A percentile compares a stretch with the other conserved stretches of the same genome.
phyloP scores from a whole-genome alignment of 2,329 filamentous ascomycete species.

The Ophiostoma himal-ulmi region DNA sequence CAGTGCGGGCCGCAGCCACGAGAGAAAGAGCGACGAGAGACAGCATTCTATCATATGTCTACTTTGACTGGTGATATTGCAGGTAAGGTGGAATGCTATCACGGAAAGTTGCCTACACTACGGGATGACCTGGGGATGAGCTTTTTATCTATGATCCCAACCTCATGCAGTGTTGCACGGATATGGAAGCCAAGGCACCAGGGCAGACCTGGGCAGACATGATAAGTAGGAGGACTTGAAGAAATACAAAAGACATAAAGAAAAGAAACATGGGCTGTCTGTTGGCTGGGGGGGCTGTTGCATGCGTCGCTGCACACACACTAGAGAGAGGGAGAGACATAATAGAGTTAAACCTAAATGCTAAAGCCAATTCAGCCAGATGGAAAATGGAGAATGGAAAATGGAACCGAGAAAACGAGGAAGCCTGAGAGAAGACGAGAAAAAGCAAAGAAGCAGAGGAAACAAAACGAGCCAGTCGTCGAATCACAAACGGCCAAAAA shows the following conservation, averaged over 20 bases:
- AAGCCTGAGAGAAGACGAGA: background rate
- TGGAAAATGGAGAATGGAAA: background rate
- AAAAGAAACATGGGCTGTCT: background rate
- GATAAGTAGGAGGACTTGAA: background rate
- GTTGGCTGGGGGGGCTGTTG: background rate
- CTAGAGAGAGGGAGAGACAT: background rate
- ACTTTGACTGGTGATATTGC: background rate
- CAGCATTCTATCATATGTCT: background rate
- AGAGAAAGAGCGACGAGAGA: slow-evolving; percentile 15
- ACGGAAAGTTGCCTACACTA: background rate
- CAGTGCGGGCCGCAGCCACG: slow-evolving; percentile 7
- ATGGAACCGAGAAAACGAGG: background rate
- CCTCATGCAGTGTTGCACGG: slow-evolving; percentile 4
- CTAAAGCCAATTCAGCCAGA: background rate
- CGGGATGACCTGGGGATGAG: background rate
- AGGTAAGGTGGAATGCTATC: background rate
- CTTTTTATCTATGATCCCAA: background rate
- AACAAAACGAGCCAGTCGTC: background rate
- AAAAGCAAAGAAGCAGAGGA: background rate
- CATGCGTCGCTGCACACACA: background rate
- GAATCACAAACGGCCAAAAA: slow-evolving; percentile 8
- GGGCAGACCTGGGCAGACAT: background rate
- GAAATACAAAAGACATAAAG: background rate
- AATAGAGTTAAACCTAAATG: slow-evolving; percentile 5
- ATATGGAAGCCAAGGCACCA: background rate